These are phyloP conservation scores for Trichoderma aggressivum DNA, from an alignment of 2,329 filamentous ascomycete genomes.

Conservation along the genomic window DNA sequence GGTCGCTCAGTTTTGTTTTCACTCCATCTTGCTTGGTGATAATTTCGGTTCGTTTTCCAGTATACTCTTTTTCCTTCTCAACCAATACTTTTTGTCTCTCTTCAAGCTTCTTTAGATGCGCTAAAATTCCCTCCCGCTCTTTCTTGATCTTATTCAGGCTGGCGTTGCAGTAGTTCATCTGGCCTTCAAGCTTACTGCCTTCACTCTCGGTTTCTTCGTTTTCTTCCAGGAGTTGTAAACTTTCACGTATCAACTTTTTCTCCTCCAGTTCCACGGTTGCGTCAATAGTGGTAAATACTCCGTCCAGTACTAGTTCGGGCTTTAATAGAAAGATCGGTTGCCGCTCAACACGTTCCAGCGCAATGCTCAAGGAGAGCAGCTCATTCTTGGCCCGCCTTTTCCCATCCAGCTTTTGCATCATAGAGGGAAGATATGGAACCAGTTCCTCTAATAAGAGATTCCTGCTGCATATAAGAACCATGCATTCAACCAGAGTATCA, in stretches of 20 bases:
- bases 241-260: background rate
- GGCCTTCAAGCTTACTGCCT: background rate
- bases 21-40: background rate
- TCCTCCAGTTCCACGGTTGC: background rate
- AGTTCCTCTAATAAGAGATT: background rate
- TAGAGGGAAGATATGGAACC: background rate
- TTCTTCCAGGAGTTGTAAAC: background rate
- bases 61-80: background rate
- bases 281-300: background rate
- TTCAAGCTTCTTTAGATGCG: background rate
- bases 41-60: background rate
- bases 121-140: background rate
- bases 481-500: background rate
- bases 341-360: background rate
- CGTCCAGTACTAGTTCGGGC: background rate
- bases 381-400: conserved; percentile 12
- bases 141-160: background rate
- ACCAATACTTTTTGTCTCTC: background rate
- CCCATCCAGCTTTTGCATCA: background rate
- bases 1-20: background rate
- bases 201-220: background rate
- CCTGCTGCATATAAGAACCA: background rate
- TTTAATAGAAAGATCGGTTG: conserved; percentile 6
- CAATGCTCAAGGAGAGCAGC: background rate
- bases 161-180: background rate